Percentiles rank a stretch among this genome's conserved stretches.
These are phyloP conservation scores for Rhodamnia rubescens DNA, from an alignment of 345 rosid genomes.

Conservation along the genomic window DNA sequence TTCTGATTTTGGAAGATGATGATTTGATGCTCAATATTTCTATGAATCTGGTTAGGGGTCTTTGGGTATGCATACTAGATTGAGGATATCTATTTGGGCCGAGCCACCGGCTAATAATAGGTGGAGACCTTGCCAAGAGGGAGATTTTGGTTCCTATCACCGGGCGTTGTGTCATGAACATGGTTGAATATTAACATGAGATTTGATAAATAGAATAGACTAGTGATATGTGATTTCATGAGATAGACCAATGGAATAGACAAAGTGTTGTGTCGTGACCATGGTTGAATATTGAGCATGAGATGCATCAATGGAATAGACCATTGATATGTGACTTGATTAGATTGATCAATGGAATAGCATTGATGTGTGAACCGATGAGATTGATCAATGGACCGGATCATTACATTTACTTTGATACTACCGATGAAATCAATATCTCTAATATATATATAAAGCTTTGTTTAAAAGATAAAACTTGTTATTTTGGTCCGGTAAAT, in stretches of 20 bases:
- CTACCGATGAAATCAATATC: too few relatives aligned
- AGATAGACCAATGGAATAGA: not conserved
- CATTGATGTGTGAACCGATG: too few relatives aligned
- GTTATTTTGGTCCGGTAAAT: not conserved
- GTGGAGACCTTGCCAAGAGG: not conserved
- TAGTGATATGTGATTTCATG: too few relatives aligned
- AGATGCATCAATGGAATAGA: not conserved
- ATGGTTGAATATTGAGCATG: too few relatives aligned
- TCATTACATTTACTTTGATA: not conserved
- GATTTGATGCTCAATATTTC: not conserved
- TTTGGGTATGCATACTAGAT: not conserved
- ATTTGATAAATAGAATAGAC: too few relatives aligned
- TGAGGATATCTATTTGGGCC: not conserved
- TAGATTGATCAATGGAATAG: not conserved
- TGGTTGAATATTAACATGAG: too few relatives aligned
- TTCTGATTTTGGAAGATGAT: too few relatives aligned
- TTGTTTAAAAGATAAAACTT: not conserved
- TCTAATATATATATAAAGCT: not conserved
- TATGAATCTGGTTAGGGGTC: not conserved
- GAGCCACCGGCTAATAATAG: accelerated
- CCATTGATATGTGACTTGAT: not conserved
- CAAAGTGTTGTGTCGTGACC: too few relatives aligned
- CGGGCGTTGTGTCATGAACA: not conserved
- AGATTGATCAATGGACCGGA: too few relatives aligned
- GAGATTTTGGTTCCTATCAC: accelerated